Base-by-base conservation (phyloP, 805 yeast genomes). In the Lachancea mirantina region DNA sequence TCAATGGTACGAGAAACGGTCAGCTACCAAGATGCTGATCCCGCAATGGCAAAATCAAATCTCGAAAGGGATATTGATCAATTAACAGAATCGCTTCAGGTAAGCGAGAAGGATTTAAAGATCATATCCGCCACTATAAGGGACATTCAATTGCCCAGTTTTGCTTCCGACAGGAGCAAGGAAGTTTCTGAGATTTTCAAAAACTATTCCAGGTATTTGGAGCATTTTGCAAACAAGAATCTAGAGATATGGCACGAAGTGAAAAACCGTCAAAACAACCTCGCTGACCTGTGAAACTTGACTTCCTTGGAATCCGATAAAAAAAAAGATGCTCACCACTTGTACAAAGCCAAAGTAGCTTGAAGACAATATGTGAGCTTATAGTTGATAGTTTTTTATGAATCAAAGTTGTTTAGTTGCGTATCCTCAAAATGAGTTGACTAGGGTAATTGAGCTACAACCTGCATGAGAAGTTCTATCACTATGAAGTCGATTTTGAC, bases 1-100 rank as follows among this genome's bases (percentile, higher is more conserved):
- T 41, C 40, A 19, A 52, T 53, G 14, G 57, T 57, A 3, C 55
- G 54, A 26, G 62, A 55, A 16, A 38, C 55, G 3, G 53, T 55
- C 9, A 50, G 43, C 29, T 52, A 52, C 30, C 56, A 49, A 28
- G 61, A 55, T 17, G 34, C 48, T 10, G 55, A 55, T 35, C 50
- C 56, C 2, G 34, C 39, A 4, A 21, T 41, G 1, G 34, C 47
- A 7, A 46, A 39, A 7, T 40, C 32, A 7, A 41, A 43, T 19
- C 29, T 57, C 25, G 41, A 39, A 18, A 41, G 39, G 7, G 62
- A 57, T n/a, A 42, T 55, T 1, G 26, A 30, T 14, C 45, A 42
- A 19, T 35, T 55, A 17, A 35, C 46, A 13, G 52, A 48, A 23
- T 39, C 48, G 2, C 24, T 45, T 6, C 28, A 32, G 9, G 52